phyloP scores from a whole-genome alignment of 2,329 filamentous ascomycete species.

The Aspergillus viridinutans region DNA sequence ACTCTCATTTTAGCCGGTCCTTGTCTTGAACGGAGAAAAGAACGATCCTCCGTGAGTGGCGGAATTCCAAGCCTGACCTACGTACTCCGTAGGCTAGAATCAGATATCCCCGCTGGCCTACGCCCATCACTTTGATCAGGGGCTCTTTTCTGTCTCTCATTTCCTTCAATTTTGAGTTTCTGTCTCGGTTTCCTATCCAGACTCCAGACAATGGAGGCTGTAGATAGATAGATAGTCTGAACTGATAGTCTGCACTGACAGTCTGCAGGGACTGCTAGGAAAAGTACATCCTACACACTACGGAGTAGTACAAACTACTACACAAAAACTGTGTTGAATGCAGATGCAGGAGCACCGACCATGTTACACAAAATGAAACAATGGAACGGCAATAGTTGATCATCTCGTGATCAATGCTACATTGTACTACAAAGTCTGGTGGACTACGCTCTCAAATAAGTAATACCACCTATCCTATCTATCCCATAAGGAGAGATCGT shows the following conservation, averaged over 20 bases:
- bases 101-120: not conserved
- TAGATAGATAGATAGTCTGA: not conserved
- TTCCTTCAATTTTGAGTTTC: not conserved
- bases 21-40: constrained; percentile 2
- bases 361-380: not conserved
- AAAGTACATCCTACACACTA: not conserved
- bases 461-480: not conserved
- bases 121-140: not conserved
- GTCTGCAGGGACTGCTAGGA: not conserved
- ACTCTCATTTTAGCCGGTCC: not conserved
- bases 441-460: too few relatives aligned
- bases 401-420: not conserved
- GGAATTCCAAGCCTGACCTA: not conserved
- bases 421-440: not conserved
- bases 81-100: not conserved
- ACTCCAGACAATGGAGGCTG: not conserved
- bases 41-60: constrained; percentile 2
- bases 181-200: not conserved
- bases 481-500: not conserved
- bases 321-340: not conserved
- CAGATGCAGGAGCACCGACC: not conserved
- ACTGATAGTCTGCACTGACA: not conserved
- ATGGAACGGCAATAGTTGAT: not conserved
- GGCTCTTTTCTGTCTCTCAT: not conserved
- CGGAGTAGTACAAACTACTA: not conserved